phyloP scores from a whole-genome alignment of 169 alveolate species.

The Cryptosporidium ryanae region DNA sequence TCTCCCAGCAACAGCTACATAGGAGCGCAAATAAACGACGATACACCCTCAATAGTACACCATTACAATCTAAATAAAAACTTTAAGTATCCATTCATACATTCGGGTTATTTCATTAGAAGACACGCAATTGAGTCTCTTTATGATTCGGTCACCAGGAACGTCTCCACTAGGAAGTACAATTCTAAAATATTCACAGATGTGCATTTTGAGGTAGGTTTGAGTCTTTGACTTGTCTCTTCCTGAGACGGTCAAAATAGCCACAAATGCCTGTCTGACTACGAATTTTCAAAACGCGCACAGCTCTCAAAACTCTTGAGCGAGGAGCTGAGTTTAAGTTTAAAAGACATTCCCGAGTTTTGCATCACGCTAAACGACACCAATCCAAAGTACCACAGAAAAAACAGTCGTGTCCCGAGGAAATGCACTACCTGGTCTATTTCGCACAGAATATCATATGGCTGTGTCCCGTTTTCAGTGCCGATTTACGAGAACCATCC shows the following conservation, averaged over 20 bases:
- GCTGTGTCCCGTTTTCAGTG: slow-evolving; percentile 29
- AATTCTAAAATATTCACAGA: slow-evolving; percentile 59
- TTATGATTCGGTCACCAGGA: slow-evolving; percentile 6
- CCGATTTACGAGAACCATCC: neutral
- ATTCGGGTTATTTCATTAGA: slow-evolving; percentile 65
- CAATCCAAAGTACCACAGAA: slow-evolving; percentile 22
- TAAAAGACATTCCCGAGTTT: slow-evolving; percentile 60
- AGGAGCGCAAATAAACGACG: slow-evolving; percentile 48
- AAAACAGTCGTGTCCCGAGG: slow-evolving; percentile 25
- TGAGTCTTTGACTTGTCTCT: neutral
- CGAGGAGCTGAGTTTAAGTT: slow-evolving; percentile 13
- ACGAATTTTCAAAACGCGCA: neutral
- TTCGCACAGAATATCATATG: slow-evolving; percentile 34
- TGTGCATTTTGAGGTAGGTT: slow-evolving; percentile 60
- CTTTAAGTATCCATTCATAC: slow-evolving; percentile 55
- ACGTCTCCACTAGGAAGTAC: neutral
- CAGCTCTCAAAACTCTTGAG: slow-evolving; percentile 15
- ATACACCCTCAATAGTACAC: slow-evolving; percentile 56
- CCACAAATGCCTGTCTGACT: neutral
- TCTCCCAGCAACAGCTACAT: slow-evolving; percentile 30
- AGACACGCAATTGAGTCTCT: slow-evolving; percentile 38
- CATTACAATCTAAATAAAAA: slow-evolving; percentile 54
- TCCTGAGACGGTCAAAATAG: neutral
- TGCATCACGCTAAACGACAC: slow-evolving; percentile 19
- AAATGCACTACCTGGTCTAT: slow-evolving; percentile 69